Evolutionary conservation across 2,329 filamentous ascomycete species (phyloP).

Genomic region (Alternaria incomplexa): DNA sequence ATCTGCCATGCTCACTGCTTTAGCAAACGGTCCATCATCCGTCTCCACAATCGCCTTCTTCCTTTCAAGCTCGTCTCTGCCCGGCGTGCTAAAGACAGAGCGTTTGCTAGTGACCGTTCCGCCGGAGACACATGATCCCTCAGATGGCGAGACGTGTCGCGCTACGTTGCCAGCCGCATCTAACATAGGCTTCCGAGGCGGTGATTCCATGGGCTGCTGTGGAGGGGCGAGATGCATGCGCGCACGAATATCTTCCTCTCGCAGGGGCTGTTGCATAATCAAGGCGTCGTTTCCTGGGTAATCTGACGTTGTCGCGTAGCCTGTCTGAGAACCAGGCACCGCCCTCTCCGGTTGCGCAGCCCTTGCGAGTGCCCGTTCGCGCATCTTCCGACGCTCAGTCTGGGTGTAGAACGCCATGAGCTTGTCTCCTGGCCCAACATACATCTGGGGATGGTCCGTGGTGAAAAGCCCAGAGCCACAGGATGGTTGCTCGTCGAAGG

Average conservation of each 20-base stretch:
- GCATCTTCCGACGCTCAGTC: not conserved
- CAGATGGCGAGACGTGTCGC: slow-evolving; percentile 4
- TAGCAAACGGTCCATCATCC: slow-evolving; percentile 34
- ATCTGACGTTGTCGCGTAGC: not conserved
- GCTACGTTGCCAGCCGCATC: not conserved
- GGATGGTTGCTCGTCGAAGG: not conserved
- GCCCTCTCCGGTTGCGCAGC: not conserved
- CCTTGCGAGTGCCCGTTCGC: not conserved
- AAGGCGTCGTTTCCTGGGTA: not conserved
- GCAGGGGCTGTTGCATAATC: not conserved
- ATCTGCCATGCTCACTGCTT: slow-evolving; percentile 21
- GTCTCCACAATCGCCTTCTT: slow-evolving; percentile 30
- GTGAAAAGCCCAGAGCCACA: not conserved
- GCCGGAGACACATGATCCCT: not conserved
- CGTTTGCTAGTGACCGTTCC: slow-evolving; percentile 10
- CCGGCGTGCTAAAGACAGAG: slow-evolving; percentile 33
- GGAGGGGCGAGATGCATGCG: not conserved
- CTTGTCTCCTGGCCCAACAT: not conserved
- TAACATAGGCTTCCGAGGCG: not conserved
- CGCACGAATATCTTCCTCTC: not conserved
- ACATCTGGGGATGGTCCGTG: not conserved
- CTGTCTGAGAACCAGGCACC: not conserved
- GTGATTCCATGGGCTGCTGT: not conserved
- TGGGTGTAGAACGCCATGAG: not conserved
- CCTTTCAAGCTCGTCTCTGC: slow-evolving; percentile 41